Evolutionary conservation across 495 filamentous ascomycete species (phyloP).

Genomic region (Saxispiralis lemnorum): DNA sequence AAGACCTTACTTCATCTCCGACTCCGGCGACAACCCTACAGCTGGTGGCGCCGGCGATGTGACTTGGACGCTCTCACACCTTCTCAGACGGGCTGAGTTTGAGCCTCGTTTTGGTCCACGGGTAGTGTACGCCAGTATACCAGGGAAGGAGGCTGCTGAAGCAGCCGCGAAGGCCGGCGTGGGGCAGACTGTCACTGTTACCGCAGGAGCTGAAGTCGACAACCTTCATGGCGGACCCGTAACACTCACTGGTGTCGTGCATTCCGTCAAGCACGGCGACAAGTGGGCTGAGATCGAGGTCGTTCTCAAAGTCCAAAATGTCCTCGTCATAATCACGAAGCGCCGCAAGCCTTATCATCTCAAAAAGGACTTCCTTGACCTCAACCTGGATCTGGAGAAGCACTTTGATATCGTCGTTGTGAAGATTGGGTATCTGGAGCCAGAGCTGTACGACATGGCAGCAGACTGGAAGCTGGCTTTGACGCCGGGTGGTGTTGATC

Average conservation of each 20-base stretch:
- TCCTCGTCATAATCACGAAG: conserved; percentile 38
- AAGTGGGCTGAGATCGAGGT: conserved; percentile 31
- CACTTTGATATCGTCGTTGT: conserved; percentile 34
- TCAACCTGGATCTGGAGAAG: conserved; percentile 21
- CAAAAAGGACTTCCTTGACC: conserved; percentile 36
- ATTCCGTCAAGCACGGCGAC: conserved; percentile 38
- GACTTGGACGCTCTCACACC: conserved; percentile 32
- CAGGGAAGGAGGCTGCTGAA: conserved; percentile 31
- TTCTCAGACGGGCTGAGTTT: conserved; percentile 34
- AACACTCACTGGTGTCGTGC: conserved; percentile 35
- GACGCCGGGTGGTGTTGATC: too few species aligned
- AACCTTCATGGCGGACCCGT: conserved; percentile 34
- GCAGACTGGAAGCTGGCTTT: too few species aligned
- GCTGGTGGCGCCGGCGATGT: conserved; percentile 35
- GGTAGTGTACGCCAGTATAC: conserved; percentile 41
- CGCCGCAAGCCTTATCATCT: conserved; percentile 41
- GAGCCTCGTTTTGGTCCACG: conserved; percentile 23
- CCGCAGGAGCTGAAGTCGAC: conserved; percentile 38
- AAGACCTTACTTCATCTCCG: conserved; percentile 40
- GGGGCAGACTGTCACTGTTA: conserved; percentile 35
- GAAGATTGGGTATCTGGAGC: conserved; percentile 44
- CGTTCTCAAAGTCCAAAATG: conserved; percentile 35
- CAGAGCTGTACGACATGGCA: conserved; percentile 32
- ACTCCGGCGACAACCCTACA: conserved; percentile 41
- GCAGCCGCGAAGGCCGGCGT: conserved; percentile 32